phyloP scores from a whole-genome alignment of 768 basidiomycete species.

The Serendipita sp. region DNA sequence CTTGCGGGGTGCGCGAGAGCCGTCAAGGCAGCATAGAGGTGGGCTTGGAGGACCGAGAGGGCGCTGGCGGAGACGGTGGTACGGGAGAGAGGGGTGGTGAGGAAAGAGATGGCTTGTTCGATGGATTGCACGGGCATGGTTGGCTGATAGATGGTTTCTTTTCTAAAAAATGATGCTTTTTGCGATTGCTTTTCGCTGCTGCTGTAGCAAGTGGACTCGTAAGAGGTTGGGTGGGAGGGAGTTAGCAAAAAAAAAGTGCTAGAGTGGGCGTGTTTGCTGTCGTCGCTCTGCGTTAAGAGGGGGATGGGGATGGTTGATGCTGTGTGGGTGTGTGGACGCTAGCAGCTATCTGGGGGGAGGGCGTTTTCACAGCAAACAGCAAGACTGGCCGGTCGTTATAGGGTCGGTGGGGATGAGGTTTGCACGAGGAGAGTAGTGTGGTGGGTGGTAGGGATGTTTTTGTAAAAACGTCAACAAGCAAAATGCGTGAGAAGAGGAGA shows the following conservation, averaged over 20 bases:
- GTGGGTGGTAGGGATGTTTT: too few relatives aligned
- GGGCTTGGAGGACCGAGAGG: background rate
- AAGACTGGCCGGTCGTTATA: too few relatives aligned
- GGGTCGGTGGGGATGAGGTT: too few relatives aligned
- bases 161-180: background rate
- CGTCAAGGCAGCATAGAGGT: background rate
- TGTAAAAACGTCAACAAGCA: too few relatives aligned
- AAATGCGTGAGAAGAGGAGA: too few relatives aligned
- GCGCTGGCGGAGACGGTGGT: constrained; percentile 7
- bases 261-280: background rate
- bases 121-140: background rate
- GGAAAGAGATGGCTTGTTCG: constrained; percentile 4
- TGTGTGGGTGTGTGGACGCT: too few relatives aligned
- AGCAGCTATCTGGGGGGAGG: too few relatives aligned
- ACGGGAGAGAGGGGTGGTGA: constrained; percentile 1
- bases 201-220: background rate
- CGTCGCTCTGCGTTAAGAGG: background rate
- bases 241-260: background rate
- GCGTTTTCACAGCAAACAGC: too few relatives aligned
- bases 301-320: too few relatives aligned
- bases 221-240: background rate
- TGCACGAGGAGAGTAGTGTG: too few relatives aligned
- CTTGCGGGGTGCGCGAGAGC: background rate
- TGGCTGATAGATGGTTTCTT: too few relatives aligned
- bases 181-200: background rate